These are phyloP conservation scores for Fusarium oxysporum DNA, from an alignment of 2,329 filamentous ascomycete species.

Conservation along the genomic window DNA sequence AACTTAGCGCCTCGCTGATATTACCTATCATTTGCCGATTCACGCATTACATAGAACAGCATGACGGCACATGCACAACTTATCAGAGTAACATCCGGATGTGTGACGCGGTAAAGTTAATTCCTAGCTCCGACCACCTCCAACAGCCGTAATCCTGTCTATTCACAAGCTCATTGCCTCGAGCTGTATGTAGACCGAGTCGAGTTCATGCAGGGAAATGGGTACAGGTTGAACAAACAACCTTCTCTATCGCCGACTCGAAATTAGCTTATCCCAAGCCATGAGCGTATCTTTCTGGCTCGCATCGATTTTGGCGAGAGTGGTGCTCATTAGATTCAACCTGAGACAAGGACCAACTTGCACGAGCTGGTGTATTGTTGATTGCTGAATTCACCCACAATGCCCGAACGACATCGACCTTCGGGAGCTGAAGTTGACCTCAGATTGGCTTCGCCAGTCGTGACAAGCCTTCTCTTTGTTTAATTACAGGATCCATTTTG, in stretches of 20 bases:
- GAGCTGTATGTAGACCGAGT: constrained; percentile 8
- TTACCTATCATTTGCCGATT: constrained; percentile 4
- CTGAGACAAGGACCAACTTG: constrained; percentile 30
- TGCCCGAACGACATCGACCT: neutral
- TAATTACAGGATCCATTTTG: neutral
- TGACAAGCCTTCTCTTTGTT: neutral
- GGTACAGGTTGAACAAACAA: neutral
- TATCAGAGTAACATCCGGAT: constrained; percentile 22
- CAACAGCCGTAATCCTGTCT: neutral
- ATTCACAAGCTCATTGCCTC: neutral
- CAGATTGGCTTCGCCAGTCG: neutral
- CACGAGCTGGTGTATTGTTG: neutral
- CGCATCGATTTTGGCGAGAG: constrained; percentile 16
- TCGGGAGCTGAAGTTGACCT: neutral
- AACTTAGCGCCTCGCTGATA: constrained; percentile 17
- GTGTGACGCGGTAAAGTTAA: constrained; percentile 28
- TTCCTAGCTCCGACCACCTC: constrained; percentile 6
- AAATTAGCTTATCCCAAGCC: neutral
- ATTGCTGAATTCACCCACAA: neutral
- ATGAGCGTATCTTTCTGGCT: constrained; percentile 7
- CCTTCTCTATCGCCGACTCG: neutral
- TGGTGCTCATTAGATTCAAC: constrained; percentile 28
- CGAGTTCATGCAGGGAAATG: neutral
- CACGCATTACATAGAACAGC: constrained; percentile 20
- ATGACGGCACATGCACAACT: constrained; percentile 24